These are phyloP conservation scores for Claviceps monticola DNA, from an alignment of 2,329 filamentous ascomycete species.

Conservation along the genomic window DNA sequence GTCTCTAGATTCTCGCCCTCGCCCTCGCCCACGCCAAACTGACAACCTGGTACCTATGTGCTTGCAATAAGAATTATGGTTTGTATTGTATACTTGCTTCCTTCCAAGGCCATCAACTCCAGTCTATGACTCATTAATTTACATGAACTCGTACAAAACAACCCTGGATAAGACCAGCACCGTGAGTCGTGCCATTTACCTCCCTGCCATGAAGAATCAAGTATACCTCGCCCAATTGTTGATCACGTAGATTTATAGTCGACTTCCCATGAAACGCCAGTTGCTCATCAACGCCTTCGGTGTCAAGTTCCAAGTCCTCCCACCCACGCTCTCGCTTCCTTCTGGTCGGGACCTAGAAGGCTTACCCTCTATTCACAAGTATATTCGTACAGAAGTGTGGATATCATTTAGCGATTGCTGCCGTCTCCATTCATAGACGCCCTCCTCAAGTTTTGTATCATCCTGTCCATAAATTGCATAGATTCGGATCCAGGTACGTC, in stretches of 20 bases:
- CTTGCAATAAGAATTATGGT: neutral
- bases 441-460: constrained; percentile 36
- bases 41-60: neutral
- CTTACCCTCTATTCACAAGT: neutral
- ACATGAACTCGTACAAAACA: neutral
- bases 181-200: neutral
- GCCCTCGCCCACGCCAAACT: too few species aligned
- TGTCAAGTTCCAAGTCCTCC: neutral
- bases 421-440: constrained; percentile 14
- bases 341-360: neutral
- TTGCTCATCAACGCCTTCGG: neutral
- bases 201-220: neutral
- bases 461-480: constrained; percentile 36
- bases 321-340: neutral
- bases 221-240: neutral
- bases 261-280: neutral
- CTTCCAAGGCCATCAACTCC: neutral
- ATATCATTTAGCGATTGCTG: neutral
- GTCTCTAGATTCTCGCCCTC: too few species aligned
- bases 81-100: neutral
- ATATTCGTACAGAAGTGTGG: neutral
- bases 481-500: constrained; percentile 30
- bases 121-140: neutral
- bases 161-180: neutral
- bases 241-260: neutral